Percentiles rank a stretch among this genome's conserved stretches.
Evolutionary conservation across 1,284 basidiomycete genomes (phyloP).

Genomic region (Ustilago shanxiensis): DNA sequence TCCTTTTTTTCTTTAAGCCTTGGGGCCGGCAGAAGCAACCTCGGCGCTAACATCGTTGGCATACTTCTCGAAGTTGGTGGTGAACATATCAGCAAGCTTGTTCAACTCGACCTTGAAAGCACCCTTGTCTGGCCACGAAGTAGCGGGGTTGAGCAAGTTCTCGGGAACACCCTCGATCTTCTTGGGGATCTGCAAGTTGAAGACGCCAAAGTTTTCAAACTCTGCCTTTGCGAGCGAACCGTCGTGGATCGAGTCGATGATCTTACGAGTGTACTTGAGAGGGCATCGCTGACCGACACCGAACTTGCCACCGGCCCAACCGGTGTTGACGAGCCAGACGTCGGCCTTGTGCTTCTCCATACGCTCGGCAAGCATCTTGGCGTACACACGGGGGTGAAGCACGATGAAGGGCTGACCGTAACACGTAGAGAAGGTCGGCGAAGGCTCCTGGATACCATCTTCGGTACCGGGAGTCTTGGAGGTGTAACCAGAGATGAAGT

Average conservation of each 20-base stretch:
- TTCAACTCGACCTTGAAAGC: slow-evolving; percentile 66
- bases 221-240: slow-evolving; percentile 88
- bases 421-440: slow-evolving; percentile 98
- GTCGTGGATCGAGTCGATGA: slow-evolving; percentile 96
- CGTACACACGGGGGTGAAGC: slow-evolving; percentile 85
- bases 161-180: slow-evolving; percentile 58
- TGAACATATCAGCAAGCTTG: slow-evolving; percentile 69
- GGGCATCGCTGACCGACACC: slow-evolving; percentile 74
- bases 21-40: slow-evolving; percentile 65
- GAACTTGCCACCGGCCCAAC: slow-evolving; percentile 96
- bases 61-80: slow-evolving; percentile 68
- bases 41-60: slow-evolving; percentile 63
- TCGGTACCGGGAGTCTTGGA: slow-evolving; percentile 96
- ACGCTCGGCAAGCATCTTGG: slow-evolving; percentile 94
- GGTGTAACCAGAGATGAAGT: slow-evolving; percentile 76
- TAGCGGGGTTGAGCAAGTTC: slow-evolving; percentile 63
- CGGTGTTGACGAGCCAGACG: slow-evolving; percentile 99
- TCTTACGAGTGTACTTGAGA: slow-evolving; percentile 82
- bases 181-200: slow-evolving; percentile 67
- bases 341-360: slow-evolving; percentile 92
- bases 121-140: slow-evolving; percentile 60
- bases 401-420: slow-evolving; percentile 99
- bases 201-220: slow-evolving; percentile 80
- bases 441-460: slow-evolving; percentile 96
- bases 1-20: slow-evolving; percentile 11